Base-by-base conservation (phyloP, 2,329 filamentous ascomycete species). In the Albifimbria verrucaria region DNA sequence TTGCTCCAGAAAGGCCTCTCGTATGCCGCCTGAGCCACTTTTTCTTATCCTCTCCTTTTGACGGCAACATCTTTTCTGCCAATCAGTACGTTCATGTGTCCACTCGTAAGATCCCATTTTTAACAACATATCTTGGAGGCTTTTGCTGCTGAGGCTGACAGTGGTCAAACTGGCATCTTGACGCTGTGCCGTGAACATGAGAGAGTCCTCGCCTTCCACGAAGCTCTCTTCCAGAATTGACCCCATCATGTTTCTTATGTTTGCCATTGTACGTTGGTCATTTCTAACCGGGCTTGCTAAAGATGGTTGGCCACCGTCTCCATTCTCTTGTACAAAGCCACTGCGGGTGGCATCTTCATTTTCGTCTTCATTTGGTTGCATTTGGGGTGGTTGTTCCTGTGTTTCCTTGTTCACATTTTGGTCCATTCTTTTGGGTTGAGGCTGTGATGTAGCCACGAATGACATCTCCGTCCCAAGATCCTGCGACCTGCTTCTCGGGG, bases 111-210 rank as follows among this genome's bases (percentile, higher is more conserved):
- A 9, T 9, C 52, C 36, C 52, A 62, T 58, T 24, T 26, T 21
- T 12, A 43, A 23, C 2, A 56, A 24, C 3, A 63, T 51, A 1
- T 28, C 48, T 20, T 51, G 41, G 24, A 60, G 49, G 9, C 41
- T 12, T 22, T 51, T 22, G n/a, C 52, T 53, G 7, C 45, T 44
- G 4, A 65, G 45, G 4, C 46, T 28, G n/a, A 56, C 48, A 7
- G 45, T 55, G 10, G 48, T 39, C 5, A 43, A 24, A 2, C 52
- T 21, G 20, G 52, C 53, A 21, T 41, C 18, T 21, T 56, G 49
- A 2, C 50, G 21, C n/a, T 57, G 58, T 10, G 53, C 22, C 10
- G 53, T 53, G 28, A 65, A 45, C 9, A 59, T n/a, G 21, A 65
- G 45, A 11, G 62, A 62, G 32, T 63, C 59, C 21, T 62, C 53